Conservation (phyloP, 106 monocot genomes). For the Acorus calamus region DNA sequence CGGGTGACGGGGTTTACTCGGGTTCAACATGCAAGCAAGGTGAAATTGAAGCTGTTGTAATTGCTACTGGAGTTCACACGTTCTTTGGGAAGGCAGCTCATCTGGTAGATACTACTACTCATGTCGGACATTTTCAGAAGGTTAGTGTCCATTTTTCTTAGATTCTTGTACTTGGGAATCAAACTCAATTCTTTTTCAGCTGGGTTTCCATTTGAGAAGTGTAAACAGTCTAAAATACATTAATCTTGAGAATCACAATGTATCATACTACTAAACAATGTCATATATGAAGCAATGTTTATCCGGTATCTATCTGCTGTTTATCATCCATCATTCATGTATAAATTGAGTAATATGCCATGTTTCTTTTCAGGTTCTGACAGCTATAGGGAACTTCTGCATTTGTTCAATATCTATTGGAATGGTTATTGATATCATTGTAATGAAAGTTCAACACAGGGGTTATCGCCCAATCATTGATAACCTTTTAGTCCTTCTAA, state of each 20-base stretch:
- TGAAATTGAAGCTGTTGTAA: conserved; percentile 56
- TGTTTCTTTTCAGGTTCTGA: conserved; percentile 28
- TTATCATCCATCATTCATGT: too few species aligned
- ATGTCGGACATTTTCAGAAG: conserved; percentile 57
- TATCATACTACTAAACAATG: too few species aligned
- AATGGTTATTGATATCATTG: conserved; percentile 38
- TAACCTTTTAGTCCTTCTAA: conserved; percentile 42
- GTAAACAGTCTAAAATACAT: too few species aligned
- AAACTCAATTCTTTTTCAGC: too few species aligned
- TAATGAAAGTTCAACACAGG: conserved; percentile 26
- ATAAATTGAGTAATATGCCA: too few species aligned
- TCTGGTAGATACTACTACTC: conserved; percentile 49
- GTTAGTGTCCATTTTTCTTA: conserved; percentile 5
- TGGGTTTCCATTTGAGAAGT: too few species aligned
- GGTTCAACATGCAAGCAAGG: conserved; percentile 62
- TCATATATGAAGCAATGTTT: too few species aligned
- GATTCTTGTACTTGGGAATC: neutral
- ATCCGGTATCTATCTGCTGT: too few species aligned
- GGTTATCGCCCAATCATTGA: conserved; percentile 31
- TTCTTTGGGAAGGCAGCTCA: conserved; percentile 59
- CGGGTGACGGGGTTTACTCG: conserved; percentile 44
- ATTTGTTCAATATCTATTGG: conserved; percentile 48
- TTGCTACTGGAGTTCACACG: conserved; percentile 55
- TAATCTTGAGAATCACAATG: too few species aligned
- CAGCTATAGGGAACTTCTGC: conserved; percentile 50